A percentile compares a stretch with the other conserved stretches of the same genome.
Conservation (phyloP, 2,329 filamentous ascomycete species). For the Elsinoe perseae region DNA sequence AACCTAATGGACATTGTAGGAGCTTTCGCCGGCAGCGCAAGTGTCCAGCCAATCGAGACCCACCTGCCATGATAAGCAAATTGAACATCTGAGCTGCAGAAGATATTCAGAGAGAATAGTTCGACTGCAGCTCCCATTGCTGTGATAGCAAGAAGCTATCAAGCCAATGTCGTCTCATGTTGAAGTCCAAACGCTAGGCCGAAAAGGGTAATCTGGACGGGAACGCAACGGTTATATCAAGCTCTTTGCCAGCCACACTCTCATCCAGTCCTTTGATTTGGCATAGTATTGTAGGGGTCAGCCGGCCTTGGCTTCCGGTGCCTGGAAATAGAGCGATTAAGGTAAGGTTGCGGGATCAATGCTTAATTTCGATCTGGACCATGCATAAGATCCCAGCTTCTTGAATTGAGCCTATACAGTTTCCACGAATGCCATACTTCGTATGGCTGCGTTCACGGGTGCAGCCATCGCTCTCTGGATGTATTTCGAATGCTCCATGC, state of each 20-base stretch:
- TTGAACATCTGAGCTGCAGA: too few species aligned
- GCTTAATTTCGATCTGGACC: background rate
- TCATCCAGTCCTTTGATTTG: background rate
- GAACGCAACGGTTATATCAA: slow-evolving; percentile 8
- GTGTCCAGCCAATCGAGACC: background rate
- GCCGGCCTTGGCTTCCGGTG: background rate
- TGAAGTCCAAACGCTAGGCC: background rate
- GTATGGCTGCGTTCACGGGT: too few species aligned
- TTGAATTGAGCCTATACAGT: too few species aligned
- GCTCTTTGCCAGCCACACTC: slow-evolving; percentile 2
- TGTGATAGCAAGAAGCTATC: background rate
- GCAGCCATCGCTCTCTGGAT: too few species aligned
- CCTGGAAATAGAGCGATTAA: background rate
- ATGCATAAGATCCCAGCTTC: too few species aligned
- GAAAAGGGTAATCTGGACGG: background rate
- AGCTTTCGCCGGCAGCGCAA: background rate
- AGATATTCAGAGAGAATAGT: background rate
- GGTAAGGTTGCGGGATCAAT: background rate
- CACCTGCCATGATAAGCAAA: too few species aligned
- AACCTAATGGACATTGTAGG: background rate
- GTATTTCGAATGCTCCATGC: too few species aligned
- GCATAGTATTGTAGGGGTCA: background rate
- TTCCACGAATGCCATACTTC: too few species aligned
- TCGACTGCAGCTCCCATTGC: background rate
- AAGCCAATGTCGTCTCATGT: background rate